Evolutionary conservation across 2,329 filamentous ascomycete genomes (phyloP).

Genomic region (Venturia asperata): DNA sequence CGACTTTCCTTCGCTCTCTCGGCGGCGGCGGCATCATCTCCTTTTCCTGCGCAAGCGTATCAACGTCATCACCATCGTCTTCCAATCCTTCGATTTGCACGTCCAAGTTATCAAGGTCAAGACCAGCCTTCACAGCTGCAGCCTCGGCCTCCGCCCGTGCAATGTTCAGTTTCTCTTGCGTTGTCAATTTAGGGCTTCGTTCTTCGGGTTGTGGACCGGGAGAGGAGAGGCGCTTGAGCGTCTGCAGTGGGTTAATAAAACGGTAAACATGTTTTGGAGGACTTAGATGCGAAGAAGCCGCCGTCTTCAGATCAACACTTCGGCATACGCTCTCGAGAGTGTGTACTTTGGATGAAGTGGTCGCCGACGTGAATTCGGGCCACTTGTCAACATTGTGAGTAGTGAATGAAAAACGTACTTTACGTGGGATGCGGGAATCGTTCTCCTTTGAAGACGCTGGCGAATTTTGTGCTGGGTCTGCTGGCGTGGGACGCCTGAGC

Average conservation of each 20-base stretch:
- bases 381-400: neutral
- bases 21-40: neutral
- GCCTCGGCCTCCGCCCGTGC: conserved; percentile 40
- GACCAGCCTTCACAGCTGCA: conserved; percentile 29
- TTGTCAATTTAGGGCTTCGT: conserved; percentile 36
- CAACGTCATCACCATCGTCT: neutral
- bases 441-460: conserved; percentile 18
- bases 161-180: conserved; percentile 41
- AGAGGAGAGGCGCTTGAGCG: conserved; percentile 34
- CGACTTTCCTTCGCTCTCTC: conserved; percentile 20
- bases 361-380: neutral
- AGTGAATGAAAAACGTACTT: conserved; percentile 30
- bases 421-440: conserved; percentile 29
- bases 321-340: conserved; percentile 1
- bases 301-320: neutral
- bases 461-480: neutral
- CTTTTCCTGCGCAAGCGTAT: neutral
- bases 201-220: conserved; percentile 33
- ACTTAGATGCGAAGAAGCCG: neutral
- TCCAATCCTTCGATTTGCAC: conserved; percentile 11
- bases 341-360: neutral
- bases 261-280: conserved; percentile 8
- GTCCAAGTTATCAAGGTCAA: conserved; percentile 24
- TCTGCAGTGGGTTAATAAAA: conserved; percentile 29
- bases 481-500: neutral